These are phyloP conservation scores for Trypethelium eluteriae DNA, from an alignment of 495 filamentous ascomycete species.

Conservation along the genomic window DNA sequence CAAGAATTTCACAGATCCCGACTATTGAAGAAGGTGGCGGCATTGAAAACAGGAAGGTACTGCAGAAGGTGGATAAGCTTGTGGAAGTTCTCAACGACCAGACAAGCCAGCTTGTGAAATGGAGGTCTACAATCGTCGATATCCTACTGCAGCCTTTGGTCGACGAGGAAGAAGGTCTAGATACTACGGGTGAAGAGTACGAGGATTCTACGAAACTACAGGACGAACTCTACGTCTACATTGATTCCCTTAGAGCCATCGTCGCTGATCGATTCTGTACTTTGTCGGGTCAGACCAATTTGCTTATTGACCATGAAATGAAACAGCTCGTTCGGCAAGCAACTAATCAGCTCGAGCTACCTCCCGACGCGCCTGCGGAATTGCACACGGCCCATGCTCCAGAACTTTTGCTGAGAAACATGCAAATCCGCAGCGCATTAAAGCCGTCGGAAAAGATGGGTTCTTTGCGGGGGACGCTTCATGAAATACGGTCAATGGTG, in stretches of 20 bases:
- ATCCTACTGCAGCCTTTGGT: slow-evolving; percentile 68
- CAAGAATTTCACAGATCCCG: slow-evolving; percentile 54
- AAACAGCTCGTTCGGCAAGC: slow-evolving; percentile 53
- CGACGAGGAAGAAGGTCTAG: slow-evolving; percentile 67
- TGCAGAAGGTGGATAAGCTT: slow-evolving; percentile 51
- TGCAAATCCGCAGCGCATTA: slow-evolving; percentile 47
- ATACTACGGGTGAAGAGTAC: slow-evolving; percentile 81
- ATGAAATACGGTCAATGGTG: slow-evolving; percentile 56
- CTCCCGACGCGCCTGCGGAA: slow-evolving; percentile 51
- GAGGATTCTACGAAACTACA: slow-evolving; percentile 78
- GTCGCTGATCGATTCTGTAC: slow-evolving; percentile 71
- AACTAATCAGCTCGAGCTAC: slow-evolving; percentile 55
- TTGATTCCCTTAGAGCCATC: slow-evolving; percentile 63
- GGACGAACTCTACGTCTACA: slow-evolving; percentile 76
- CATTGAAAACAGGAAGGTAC: slow-evolving; percentile 51
- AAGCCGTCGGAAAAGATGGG: slow-evolving; percentile 50
- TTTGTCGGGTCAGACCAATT: slow-evolving; percentile 65
- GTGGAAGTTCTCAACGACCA: slow-evolving; percentile 57
- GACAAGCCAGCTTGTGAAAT: slow-evolving; percentile 58
- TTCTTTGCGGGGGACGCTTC: slow-evolving; percentile 62
- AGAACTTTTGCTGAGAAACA: slow-evolving; percentile 54
- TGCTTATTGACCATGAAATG: slow-evolving; percentile 72
- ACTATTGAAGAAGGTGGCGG: slow-evolving; percentile 47
- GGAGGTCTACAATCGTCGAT: slow-evolving; percentile 61
- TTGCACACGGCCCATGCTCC: slow-evolving; percentile 67